These are phyloP conservation scores for Xerocomellus chrysenteron DNA, from an alignment of 768 basidiomycete species.

Conservation along the genomic window DNA sequence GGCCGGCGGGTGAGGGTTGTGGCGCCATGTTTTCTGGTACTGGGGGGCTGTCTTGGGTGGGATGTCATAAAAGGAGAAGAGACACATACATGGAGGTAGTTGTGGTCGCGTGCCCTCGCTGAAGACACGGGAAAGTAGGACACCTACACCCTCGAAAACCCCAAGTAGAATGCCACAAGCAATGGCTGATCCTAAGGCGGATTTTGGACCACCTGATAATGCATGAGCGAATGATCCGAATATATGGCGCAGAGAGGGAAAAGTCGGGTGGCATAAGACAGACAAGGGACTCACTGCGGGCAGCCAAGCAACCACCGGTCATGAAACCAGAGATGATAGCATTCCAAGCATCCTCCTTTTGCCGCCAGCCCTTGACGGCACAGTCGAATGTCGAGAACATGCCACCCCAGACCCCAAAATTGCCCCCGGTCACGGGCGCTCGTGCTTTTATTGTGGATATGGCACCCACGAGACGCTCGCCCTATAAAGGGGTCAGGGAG, in stretches of 20 bases:
- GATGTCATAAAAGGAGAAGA: neutral
- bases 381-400: slow-evolving; percentile 99
- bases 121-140: slow-evolving; percentile 85
- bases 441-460: slow-evolving; percentile 96
- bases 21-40: slow-evolving; percentile 59
- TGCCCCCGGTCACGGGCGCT: slow-evolving; percentile 96
- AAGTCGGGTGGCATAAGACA: neutral
- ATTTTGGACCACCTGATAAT: slow-evolving; percentile 80
- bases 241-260: neutral
- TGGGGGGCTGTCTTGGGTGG: slow-evolving; percentile 22
- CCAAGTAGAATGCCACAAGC: slow-evolving; percentile 96
- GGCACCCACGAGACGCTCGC: slow-evolving; percentile 92
- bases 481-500: slow-evolving; percentile 45
- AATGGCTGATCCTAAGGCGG: slow-evolving; percentile 89
- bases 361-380: slow-evolving; percentile 93
- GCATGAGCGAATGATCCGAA: slow-evolving; percentile 6
- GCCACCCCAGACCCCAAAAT: slow-evolving; percentile 95
- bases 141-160: slow-evolving; percentile 93
- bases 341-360: slow-evolving; percentile 99
- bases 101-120: slow-evolving; percentile 80
- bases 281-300: slow-evolving; percentile 69
- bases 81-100: slow-evolving; percentile 68
- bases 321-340: slow-evolving; percentile 97
- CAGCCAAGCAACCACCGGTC: slow-evolving; percentile 95
- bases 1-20: slow-evolving; percentile 44